Evolutionary conservation across 345 rosid species (phyloP), one percentile per base, ranked within the genome.

Genomic region (Acer saccharum): DNA sequence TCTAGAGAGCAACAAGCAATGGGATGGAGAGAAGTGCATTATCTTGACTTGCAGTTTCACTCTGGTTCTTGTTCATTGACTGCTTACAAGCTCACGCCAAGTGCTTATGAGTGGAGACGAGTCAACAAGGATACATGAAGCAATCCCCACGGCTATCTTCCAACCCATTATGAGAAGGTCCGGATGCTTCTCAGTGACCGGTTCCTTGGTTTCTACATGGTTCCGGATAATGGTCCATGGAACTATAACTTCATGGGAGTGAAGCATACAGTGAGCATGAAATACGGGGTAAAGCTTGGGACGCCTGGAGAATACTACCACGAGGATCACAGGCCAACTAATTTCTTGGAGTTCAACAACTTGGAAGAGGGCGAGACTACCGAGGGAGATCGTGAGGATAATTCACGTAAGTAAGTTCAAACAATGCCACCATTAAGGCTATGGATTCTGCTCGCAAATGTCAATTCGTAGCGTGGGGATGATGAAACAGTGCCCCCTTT

Each of bases 1-100:
- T 69, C 83, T 94, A 58, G 99, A 97, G 89, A 91, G 84, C 90
- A 97, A 89, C 88, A 97, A 94, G 82, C 97, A 97, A 60, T 97
- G 99, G 98, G 98, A 97, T 80, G 98, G 99, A 61, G 99, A 97
- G 84, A 94, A 90, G 87, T 92, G 98, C 79, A 97, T 94, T 44
- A 87, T 97, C 70, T 84, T 97, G 86, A 97, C 99, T 9, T 97
- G 98, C 88, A 97, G 99, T 84, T 97, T 97, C 84, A 94, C 99
- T 23, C 99, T 2, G 99, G 98, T 35, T 96, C 99, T 3, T 96
- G 99, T 86, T 96, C 99, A 10, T 81, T 96, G 71, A 96, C 98
- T 14, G 97, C 98, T 8, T 94, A 92, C 73, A 96, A 96, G 82
- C 90, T 96, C 76, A 96, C 99, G 7, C 97, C 97, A 41, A 88